Evolutionary conservation across 2,329 filamentous ascomycete species (phyloP), one percentile per base, ranked within the genome.

Genomic region (Torrubiella hemipterigena): DNA sequence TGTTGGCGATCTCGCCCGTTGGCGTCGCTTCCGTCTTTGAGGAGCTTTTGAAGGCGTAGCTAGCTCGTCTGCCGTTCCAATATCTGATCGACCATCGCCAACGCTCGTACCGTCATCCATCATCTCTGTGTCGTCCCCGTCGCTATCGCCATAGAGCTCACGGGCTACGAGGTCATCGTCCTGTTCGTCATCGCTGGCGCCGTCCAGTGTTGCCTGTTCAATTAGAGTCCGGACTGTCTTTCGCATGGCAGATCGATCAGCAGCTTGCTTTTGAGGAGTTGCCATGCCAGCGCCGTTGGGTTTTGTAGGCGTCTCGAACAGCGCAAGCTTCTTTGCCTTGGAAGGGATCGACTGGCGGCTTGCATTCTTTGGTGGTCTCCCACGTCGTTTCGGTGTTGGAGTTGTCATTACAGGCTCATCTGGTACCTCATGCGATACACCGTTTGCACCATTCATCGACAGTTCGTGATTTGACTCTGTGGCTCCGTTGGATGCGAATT

Each of bases 201-300:
- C 69, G 13, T 70, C 75, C 14, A 69, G 66, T 9, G 81, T 64
- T 6, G 77, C 75, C 26, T 77, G 76, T 47, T 87, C 76, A 22
- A 93, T 77, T 31, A 95, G 59, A 4, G 75, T 73, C 31, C 77
- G 69, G 15, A 81, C 81, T 51, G 83, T 93, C 63, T 94, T 95
- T 47, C 77, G 77, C 45, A 81, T 75, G 3, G 87, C 89, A 5
- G 87, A 95, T 29, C 81, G 76, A 55, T 95, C 85, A 14, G 81
- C 81, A 40, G 83, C 81, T 25, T 69, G 65, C 42, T 75, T 69
- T 22, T 72, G 70, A 0, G 82, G 79, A 2, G 79, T 84, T 20
- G 59, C 47, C 6, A 53, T 57, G 21, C 48, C 58, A 15, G 46
- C 31, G 9, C 48, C 46, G 15, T 39, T 44, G 4, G 43, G 37